Conservation (phyloP, 2,329 filamentous ascomycete genomes). For the Ophiostoma montium region DNA sequence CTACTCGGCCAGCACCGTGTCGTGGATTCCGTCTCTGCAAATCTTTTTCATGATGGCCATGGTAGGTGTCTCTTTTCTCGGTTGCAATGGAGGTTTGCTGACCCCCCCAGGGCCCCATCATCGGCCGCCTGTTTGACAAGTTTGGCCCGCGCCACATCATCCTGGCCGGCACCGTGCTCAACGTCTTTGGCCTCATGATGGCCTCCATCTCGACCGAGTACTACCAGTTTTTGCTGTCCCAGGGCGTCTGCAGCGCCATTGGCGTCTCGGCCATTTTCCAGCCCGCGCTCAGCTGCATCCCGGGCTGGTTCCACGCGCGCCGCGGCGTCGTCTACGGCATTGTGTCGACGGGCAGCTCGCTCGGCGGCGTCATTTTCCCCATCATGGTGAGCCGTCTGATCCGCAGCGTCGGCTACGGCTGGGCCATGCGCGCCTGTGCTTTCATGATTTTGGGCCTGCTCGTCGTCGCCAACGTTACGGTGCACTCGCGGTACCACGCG, state of each 20-base stretch:
- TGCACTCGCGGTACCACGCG: constrained; percentile 12
- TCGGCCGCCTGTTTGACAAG: constrained; percentile 43
- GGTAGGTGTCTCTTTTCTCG: constrained; percentile 14
- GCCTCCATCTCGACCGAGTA: constrained; percentile 26
- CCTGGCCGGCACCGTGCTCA: constrained; percentile 31
- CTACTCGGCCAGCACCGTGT: constrained; percentile 39
- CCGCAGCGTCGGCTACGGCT: constrained; percentile 16
- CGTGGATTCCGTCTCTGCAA: constrained; percentile 44
- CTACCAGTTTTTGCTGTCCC: constrained; percentile 19
- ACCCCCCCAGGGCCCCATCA: constrained; percentile 30
- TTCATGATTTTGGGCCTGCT: constrained; percentile 18
- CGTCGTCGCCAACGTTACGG: constrained; percentile 15
- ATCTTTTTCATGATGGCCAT: constrained; percentile 32
- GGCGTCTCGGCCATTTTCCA: constrained; percentile 13
- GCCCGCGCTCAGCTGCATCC: constrained; percentile 14
- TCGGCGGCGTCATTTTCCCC: constrained; percentile 20
- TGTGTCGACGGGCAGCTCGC: constrained; percentile 14
- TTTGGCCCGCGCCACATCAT: constrained; percentile 38
- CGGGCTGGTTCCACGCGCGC: constrained; percentile 14
- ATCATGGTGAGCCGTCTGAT: constrained; percentile 18
- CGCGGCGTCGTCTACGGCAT: constrained; percentile 17
- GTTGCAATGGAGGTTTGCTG: background rate
- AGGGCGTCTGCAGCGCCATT: constrained; percentile 15
- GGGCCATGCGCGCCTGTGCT: constrained; percentile 18
- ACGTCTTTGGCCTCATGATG: constrained; percentile 47